phyloP scores from a whole-genome alignment of 2,329 filamentous ascomycete genomes.

The Fusarium annulatum region DNA sequence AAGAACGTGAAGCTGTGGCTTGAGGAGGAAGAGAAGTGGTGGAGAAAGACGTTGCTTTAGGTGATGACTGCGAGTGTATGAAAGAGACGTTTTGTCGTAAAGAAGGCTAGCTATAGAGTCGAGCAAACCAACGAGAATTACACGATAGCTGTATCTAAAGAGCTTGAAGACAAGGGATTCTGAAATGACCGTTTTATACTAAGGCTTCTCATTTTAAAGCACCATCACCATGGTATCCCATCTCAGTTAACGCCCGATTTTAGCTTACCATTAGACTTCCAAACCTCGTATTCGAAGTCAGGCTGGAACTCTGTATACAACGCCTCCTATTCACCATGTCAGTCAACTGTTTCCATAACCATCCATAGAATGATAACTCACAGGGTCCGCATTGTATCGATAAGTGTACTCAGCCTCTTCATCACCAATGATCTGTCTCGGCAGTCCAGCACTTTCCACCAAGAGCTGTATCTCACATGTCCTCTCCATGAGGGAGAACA shows the following conservation, averaged over 20 bases:
- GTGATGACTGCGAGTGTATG: no score
- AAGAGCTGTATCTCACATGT: conserved; percentile 50
- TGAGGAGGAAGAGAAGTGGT: conserved; percentile 60
- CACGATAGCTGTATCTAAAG: neutral
- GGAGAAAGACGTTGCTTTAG: conserved; percentile 54
- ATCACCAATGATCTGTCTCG: conserved; percentile 48
- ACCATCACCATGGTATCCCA: neutral
- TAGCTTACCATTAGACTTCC: conserved; percentile 45
- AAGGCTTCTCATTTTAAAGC: neutral
- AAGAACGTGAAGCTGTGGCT: conserved; percentile 54
- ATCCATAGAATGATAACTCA: conserved; percentile 3
- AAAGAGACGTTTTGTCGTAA: neutral
- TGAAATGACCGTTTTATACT: neutral
- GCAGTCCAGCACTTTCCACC: conserved; percentile 44
- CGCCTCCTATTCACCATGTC: conserved; percentile 38
- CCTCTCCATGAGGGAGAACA: conserved; percentile 59
- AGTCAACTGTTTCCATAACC: neutral
- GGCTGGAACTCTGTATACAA: conserved; percentile 51
- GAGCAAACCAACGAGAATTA: neutral
- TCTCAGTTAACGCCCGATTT: conserved; percentile 21
- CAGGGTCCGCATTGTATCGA: conserved; percentile 47
- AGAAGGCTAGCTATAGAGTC: neutral
- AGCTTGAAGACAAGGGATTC: neutral
- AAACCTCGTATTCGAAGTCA: conserved; percentile 50
- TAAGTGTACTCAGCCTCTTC: conserved; percentile 56